Percentiles rank a stretch among this genome's conserved stretches.
Evolutionary conservation across 192 early-diverging fungal genomes (phyloP).

Genomic region (Entomortierella lignicola): DNA sequence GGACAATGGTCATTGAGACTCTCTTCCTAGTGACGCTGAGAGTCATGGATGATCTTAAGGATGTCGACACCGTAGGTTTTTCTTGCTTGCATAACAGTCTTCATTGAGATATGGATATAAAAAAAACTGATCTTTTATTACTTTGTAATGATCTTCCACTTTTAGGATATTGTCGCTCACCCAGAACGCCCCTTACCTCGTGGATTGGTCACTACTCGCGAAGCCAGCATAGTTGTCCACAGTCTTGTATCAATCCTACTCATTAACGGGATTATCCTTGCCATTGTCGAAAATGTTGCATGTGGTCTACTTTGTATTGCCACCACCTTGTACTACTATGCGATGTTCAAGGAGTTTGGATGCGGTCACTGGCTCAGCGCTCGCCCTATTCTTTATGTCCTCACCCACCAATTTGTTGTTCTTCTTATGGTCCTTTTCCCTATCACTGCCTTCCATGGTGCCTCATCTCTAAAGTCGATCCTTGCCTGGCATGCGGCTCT

Average conservation of each 20-base stretch:
- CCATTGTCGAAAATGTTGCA: conserved; percentile 48
- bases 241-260: conserved; percentile 31
- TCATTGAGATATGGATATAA: too few relatives aligned
- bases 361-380: conserved; percentile 53
- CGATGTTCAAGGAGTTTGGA: conserved; percentile 55
- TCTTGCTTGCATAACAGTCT: too few relatives aligned
- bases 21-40: conserved; percentile 43
- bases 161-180: conserved; percentile 47
- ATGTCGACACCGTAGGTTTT: conserved; percentile 51
- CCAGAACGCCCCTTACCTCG: conserved; percentile 50
- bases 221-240: conserved; percentile 44
- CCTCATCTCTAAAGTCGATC: conserved; percentile 35
- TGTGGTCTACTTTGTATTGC: conserved; percentile 48
- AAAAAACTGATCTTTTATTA: too few relatives aligned
- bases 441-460: conserved; percentile 39
- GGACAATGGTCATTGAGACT: conserved; percentile 42
- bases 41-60: conserved; percentile 53
- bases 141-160: too few relatives aligned
- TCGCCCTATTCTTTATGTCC: conserved; percentile 48
- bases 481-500: conserved; percentile 42
- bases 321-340: conserved; percentile 49
- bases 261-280: conserved; percentile 36
- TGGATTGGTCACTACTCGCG: conserved; percentile 41
- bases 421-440: conserved; percentile 52
- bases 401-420: conserved; percentile 46